These are phyloP conservation scores for Plantago coronopus DNA, from an alignment of 305 asterid genomes.

Conservation along the genomic window DNA sequence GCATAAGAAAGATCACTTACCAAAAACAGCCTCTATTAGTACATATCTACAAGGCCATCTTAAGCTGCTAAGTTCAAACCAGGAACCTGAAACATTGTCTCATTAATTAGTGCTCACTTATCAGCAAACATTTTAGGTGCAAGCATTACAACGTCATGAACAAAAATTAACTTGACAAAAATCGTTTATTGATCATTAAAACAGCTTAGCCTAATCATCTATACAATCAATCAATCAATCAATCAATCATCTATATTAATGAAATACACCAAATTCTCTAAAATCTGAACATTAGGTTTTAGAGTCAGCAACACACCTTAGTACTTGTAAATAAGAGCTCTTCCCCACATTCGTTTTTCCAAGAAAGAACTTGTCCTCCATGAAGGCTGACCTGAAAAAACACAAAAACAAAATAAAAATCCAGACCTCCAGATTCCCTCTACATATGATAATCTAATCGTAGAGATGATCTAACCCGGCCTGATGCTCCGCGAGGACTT, in stretches of 20 bases:
- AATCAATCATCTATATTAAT: background rate
- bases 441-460: conserved; percentile 5
- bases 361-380: conserved; percentile 90
- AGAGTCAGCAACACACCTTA: conserved; percentile 41
- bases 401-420: background rate
- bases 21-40: too few species aligned
- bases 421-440: conserved; percentile 8
- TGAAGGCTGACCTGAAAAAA: conserved; percentile 65
- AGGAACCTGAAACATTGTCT: too few species aligned
- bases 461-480: conserved; percentile 43
- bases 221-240: background rate
- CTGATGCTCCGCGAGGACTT: conserved; percentile 66
- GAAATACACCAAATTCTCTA: background rate
- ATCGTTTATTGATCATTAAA: background rate
- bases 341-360: conserved; percentile 65
- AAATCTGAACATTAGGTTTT: background rate
- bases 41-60: too few species aligned
- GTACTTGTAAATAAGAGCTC: conserved; percentile 63
- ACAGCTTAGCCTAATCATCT: background rate
- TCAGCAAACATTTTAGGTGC: too few species aligned
- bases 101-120: too few species aligned
- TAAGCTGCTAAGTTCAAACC: too few species aligned
- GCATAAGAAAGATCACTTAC: too few species aligned
- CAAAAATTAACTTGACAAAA: too few species aligned
- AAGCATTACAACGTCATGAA: too few species aligned